Base-by-base conservation (phyloP, 768 basidiomycete species). In the Lactifluus piperatus region DNA sequence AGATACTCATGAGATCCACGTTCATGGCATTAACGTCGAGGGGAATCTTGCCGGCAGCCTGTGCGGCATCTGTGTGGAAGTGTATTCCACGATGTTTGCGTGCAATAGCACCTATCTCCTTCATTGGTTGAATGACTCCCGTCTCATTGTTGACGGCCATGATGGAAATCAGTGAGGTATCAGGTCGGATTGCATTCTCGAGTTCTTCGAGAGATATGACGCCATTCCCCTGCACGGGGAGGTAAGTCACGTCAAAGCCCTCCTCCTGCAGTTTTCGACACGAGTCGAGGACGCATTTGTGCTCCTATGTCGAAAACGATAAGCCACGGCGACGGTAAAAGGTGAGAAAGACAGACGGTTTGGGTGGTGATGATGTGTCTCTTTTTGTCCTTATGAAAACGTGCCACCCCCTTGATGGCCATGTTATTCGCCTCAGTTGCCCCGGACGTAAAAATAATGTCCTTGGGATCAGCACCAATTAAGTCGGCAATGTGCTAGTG, bases 141-240 rank as follows among this genome's bases (percentile, higher is more conserved):
- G 94, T 98, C 75, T 99, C 97, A 73, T 99, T 99, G 77, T 99
- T 99, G 59, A 99, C 97, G 18, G 90, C 82, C 97, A 99, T 99
- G 70, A 99, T 86, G 13, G 94, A 95, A 46, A 99, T 85, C n/a
- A 98, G 75, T 1, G 89, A 90, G 13, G 92, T 94, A 60, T 94
- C 92, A 9, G 94, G 93, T 32, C 92, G 85, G 58, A 99, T 93
- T 37, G 94, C 88, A 1, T 79, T 81, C 68, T 93, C 90, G 32
- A 99, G 82, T 9, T 82, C 83, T 18, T 84, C 76, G 53, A 99
- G 75, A 30, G 83, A 81, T 61, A 99, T 74, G 49, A 97, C 68
- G 14, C 97, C 97, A 69, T 93, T 91, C 26, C 78, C 71, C 66
- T 91, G 81, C 24, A 98, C 97, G 2, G 95, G 94, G n/a, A 99